These are phyloP conservation scores for Botrytis sinoallii DNA, from an alignment of 2,329 filamentous ascomycete species.

Conservation along the genomic window DNA sequence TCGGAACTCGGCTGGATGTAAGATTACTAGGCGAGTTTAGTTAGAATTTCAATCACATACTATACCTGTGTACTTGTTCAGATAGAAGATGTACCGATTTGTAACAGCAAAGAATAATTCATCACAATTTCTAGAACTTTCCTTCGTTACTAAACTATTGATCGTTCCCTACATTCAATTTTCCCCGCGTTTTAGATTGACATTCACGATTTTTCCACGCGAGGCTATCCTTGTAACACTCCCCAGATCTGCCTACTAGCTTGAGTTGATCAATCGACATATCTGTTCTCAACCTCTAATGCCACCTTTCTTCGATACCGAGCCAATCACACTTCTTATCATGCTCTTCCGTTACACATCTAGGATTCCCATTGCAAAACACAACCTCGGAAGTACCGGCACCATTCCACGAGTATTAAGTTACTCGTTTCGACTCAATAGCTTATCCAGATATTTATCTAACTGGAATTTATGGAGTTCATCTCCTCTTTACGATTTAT, in stretches of 20 bases:
- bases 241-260: background rate
- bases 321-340: background rate
- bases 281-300: background rate
- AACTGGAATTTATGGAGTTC: fast-evolving
- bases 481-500: fast-evolving
- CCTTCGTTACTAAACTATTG: no score
- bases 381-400: background rate
- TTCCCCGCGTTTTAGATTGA: background rate
- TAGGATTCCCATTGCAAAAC: background rate
- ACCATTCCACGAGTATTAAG: background rate
- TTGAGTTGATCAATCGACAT: background rate
- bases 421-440: background rate
- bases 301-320: background rate
- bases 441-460: background rate
- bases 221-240: background rate
- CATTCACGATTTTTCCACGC: background rate
- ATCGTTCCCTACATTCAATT: background rate
- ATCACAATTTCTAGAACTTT: background rate
- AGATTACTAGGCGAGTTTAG: background rate
- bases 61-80: background rate
- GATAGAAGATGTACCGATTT: fast-evolving
- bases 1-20: background rate
- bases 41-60: background rate
- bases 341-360: background rate
- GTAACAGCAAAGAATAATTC: background rate